These are phyloP conservation scores for Saccharomycopsis schoenii DNA, from an alignment of 805 yeast species.

Conservation along the genomic window DNA sequence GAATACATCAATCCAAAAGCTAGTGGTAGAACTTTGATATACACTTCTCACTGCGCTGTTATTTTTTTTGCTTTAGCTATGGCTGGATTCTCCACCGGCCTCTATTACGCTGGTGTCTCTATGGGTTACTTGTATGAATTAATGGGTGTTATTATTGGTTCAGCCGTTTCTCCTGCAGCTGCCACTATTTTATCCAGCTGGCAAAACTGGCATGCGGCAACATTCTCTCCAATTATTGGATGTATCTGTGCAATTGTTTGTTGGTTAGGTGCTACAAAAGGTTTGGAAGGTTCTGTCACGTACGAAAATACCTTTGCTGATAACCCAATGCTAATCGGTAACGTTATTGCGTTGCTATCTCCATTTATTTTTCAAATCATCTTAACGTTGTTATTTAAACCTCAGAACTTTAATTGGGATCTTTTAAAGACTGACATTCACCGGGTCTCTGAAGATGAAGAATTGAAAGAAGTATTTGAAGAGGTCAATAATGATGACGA, in stretches of 20 bases:
- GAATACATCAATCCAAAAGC: constrained; percentile 73
- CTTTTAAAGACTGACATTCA: constrained; percentile 43
- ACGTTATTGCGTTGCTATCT: constrained; percentile 69
- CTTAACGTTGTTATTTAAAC: constrained; percentile 52
- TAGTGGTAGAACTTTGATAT: constrained; percentile 59
- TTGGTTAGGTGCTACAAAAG: constrained; percentile 47
- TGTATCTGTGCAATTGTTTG: constrained; percentile 63
- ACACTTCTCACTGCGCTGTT: constrained; percentile 59
- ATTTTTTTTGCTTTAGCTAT: constrained; percentile 49
- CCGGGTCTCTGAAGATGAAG: constrained; percentile 65
- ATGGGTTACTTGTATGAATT: constrained; percentile 83
- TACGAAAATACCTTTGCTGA: constrained; percentile 63
- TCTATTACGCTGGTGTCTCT: constrained; percentile 70
- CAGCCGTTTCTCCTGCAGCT: constrained; percentile 74
- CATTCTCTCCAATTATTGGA: constrained; percentile 69
- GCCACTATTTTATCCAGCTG: constrained; percentile 53
- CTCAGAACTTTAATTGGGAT: constrained; percentile 69
- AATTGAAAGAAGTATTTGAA: constrained; percentile 33
- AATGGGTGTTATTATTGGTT: constrained; percentile 83
- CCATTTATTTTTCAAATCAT: constrained; percentile 61
- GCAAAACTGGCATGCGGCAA: constrained; percentile 62
- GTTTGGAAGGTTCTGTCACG: constrained; percentile 33
- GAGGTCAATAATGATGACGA: constrained; percentile 6
- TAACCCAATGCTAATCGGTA: constrained; percentile 84
- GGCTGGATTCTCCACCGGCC: constrained; percentile 79